Evolutionary conservation across 768 basidiomycete species (phyloP).

Genomic region (Mycena rosella): DNA sequence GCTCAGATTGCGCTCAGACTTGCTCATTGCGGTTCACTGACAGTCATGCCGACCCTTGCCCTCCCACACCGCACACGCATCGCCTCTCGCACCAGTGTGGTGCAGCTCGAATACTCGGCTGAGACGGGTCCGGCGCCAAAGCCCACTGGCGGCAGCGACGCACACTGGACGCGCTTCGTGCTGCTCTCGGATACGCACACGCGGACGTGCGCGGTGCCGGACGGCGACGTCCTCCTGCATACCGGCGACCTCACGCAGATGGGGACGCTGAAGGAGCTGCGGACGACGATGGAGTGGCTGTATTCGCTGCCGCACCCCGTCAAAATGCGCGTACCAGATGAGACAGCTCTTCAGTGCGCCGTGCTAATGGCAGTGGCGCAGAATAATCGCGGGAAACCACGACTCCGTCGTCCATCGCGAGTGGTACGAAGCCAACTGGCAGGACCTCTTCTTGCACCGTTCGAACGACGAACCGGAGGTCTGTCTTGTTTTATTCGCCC

Average conservation of each 20-base stretch:
- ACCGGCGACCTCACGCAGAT: conserved; percentile 71
- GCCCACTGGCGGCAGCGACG: background rate
- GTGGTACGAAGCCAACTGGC: conserved; percentile 54
- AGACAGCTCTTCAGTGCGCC: background rate
- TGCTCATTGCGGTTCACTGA: too few relatives aligned
- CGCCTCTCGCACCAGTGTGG: conserved; percentile 10
- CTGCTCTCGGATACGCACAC: conserved; percentile 18
- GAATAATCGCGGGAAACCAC: conserved; percentile 73
- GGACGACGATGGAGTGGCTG: conserved; percentile 69
- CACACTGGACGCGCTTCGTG: conserved; percentile 43
- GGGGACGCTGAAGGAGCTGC: conserved; percentile 54
- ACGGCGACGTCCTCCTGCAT: conserved; percentile 77
- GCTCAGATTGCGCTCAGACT: too few relatives aligned
- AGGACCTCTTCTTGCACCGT: conserved; percentile 1
- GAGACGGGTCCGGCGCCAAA: background rate
- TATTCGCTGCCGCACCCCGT: conserved; percentile 64
- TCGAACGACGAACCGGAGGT: background rate
- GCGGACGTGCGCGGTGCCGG: conserved; percentile 45
- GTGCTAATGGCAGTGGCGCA: background rate
- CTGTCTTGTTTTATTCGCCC: background rate
- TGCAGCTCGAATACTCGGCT: conserved; percentile 14
- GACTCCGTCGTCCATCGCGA: conserved; percentile 60
- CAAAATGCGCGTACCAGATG: conserved; percentile 67
- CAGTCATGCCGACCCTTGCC: conserved; percentile 4
- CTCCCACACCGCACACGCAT: conserved; percentile 7